Conservation (phyloP, 371 early-diverging fungal species). For the Lichtheimia corymbifera region DNA sequence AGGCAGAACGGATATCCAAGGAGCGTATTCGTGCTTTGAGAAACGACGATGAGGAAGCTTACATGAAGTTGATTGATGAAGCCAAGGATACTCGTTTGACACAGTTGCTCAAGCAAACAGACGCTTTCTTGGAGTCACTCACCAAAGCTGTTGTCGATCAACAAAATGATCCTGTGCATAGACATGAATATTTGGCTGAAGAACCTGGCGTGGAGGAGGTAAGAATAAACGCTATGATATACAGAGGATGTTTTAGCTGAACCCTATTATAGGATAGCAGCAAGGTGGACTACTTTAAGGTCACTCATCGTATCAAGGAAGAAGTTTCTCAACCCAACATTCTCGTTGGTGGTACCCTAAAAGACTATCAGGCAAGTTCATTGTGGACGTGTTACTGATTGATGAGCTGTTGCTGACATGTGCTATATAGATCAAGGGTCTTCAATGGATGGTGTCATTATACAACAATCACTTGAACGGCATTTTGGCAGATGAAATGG, state of each 20-base stretch:
- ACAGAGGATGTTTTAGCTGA: not conserved
- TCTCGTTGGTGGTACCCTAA: slow-evolving; percentile 87
- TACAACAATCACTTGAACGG: slow-evolving; percentile 97
- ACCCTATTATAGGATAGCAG: slow-evolving; percentile 27
- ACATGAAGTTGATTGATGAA: slow-evolving; percentile 91
- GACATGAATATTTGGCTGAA: slow-evolving; percentile 12
- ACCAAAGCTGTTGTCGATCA: slow-evolving; percentile 80
- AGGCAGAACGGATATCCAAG: slow-evolving; percentile 77
- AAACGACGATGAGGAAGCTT: slow-evolving; percentile 95
- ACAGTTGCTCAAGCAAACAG: slow-evolving; percentile 90
- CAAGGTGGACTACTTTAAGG: slow-evolving; percentile 82
- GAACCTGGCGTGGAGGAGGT: not conserved
- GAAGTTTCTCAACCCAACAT: slow-evolving; percentile 79
- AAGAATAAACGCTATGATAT: not conserved
- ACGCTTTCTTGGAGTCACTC: slow-evolving; percentile 79
- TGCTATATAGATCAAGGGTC: slow-evolving; percentile 72
- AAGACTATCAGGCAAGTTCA: slow-evolving; percentile 88
- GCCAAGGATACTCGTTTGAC: slow-evolving; percentile 96
- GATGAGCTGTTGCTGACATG: not conserved
- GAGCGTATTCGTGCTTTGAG: slow-evolving; percentile 96
- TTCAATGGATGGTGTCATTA: slow-evolving; percentile 98
- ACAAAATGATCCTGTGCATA: slow-evolving; percentile 64
- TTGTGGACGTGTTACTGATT: not conserved
- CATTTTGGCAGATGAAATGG: slow-evolving; percentile 99
- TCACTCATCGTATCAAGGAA: slow-evolving; percentile 88